A percentile compares a stretch with the other conserved stretches of the same genome.
phyloP scores from a whole-genome alignment of 2,329 filamentous ascomycete genomes.

The Epichloe uncinata region DNA sequence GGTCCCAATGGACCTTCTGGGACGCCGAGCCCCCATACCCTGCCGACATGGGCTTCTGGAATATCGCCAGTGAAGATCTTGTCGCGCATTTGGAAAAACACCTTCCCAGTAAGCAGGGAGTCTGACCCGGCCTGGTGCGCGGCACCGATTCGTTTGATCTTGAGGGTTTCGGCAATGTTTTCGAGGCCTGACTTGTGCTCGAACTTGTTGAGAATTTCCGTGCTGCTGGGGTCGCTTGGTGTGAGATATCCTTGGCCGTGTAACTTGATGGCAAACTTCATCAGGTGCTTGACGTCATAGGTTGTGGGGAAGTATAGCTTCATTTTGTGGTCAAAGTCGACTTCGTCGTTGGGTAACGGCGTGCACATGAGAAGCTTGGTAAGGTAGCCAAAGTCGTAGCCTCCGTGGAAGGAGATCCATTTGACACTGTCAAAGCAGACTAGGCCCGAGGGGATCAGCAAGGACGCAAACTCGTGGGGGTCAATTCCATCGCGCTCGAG shows the following conservation, averaged over 20 bases:
- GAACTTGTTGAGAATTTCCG: constrained; percentile 68
- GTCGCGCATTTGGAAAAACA: constrained; percentile 88
- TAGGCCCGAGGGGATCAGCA: constrained; percentile 84
- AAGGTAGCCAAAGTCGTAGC: constrained; percentile 95
- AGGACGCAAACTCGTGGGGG: constrained; percentile 72
- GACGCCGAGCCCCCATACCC: constrained; percentile 85
- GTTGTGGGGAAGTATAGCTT: constrained; percentile 86
- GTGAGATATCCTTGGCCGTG: constrained; percentile 50
- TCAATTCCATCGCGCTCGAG: constrained; percentile 86
- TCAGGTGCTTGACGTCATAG: constrained; percentile 94
- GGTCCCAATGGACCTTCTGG: constrained; percentile 37
- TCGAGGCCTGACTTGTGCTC: constrained; percentile 87
- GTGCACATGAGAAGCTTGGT: constrained; percentile 84
- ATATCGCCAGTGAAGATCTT: constrained; percentile 77
- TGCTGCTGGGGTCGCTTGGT: constrained; percentile 48
- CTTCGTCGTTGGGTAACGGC: constrained; percentile 75
- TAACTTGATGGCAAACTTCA: constrained; percentile 72
- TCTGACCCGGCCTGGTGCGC: constrained; percentile 92
- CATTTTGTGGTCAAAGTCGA: constrained; percentile 78
- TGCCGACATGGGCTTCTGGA: constrained; percentile 69
- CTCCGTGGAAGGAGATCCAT: constrained; percentile 96
- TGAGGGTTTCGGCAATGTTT: constrained; percentile 85
- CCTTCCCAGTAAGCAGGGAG: constrained; percentile 80
- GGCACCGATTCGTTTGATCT: constrained; percentile 74
- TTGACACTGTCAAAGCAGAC: constrained; percentile 78